Percentiles rank a stretch among this genome's conserved stretches.
Evolutionary conservation across 2,329 filamentous ascomycete genomes (phyloP).

Genomic region (Talaromyces sp.): DNA sequence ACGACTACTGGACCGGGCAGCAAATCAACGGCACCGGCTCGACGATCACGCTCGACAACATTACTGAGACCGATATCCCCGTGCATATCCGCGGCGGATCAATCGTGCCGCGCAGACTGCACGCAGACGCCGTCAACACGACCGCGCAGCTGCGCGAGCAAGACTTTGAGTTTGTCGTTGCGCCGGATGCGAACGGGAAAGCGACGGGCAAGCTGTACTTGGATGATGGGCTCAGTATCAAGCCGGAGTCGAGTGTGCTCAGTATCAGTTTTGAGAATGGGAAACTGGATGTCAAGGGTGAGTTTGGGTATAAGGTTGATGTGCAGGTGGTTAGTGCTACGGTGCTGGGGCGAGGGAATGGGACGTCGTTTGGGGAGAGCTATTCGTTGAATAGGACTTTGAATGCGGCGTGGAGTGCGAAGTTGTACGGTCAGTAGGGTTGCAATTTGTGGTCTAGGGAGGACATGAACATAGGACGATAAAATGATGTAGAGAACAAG

Average conservation of each 20-base stretch:
- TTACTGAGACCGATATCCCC: slow-evolving; percentile 53
- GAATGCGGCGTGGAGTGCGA: not conserved
- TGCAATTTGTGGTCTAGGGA: too few relatives aligned
- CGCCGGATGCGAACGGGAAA: slow-evolving; percentile 56
- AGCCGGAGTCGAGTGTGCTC: slow-evolving; percentile 55
- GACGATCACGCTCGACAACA: slow-evolving; percentile 39
- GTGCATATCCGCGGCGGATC: slow-evolving; percentile 59
- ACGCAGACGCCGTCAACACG: slow-evolving; percentile 48
- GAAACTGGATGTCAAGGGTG: slow-evolving; percentile 25
- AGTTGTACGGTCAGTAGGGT: not conserved
- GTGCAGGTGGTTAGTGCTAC: slow-evolving; percentile 29
- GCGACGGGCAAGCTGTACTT: slow-evolving; percentile 67
- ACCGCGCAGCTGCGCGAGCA: slow-evolving; percentile 57
- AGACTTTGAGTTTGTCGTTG: slow-evolving; percentile 67
- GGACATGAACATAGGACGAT: too few relatives aligned
- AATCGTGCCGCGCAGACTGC: slow-evolving; percentile 51
- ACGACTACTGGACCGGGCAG: slow-evolving; percentile 54
- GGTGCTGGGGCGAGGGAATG: slow-evolving; percentile 39
- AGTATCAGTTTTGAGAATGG: slow-evolving; percentile 54
- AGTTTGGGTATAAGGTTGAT: slow-evolving; percentile 21
- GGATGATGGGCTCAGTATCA: slow-evolving; percentile 68
- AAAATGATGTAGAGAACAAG: not conserved
- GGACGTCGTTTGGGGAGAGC: not conserved
- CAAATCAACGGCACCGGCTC: slow-evolving; percentile 42
- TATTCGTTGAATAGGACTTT: not conserved